These are phyloP conservation scores for Pichia sp. DNA, from an alignment of 1,139 yeast species.

Conservation along the genomic window DNA sequence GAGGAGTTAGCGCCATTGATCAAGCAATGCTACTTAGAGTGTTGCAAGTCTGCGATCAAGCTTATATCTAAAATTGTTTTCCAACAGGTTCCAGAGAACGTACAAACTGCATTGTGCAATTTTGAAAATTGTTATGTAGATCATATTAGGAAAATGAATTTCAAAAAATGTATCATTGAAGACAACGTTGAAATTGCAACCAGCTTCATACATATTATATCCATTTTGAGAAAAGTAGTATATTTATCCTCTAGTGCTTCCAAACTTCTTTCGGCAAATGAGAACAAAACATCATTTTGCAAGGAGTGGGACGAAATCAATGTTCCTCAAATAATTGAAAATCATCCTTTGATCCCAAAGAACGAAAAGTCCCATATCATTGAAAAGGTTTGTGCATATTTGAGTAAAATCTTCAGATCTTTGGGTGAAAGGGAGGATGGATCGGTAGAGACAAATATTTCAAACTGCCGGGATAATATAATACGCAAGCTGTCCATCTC, in stretches of 20 bases:
- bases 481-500: slow-evolving; percentile 6
- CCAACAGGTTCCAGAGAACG: slow-evolving; percentile 56
- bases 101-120: slow-evolving; percentile 46
- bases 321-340: slow-evolving; percentile 3
- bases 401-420: neutral
- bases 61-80: slow-evolving; percentile 64
- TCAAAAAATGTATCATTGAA: slow-evolving; percentile 48
- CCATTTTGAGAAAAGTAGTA: slow-evolving; percentile 37
- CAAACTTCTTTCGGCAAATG: slow-evolving; percentile 47
- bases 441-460: neutral
- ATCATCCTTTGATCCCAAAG: slow-evolving; percentile 1
- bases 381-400: neutral
- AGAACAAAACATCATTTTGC: slow-evolving; percentile 7
- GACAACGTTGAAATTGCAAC: slow-evolving; percentile 54
- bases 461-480: slow-evolving; percentile 1
- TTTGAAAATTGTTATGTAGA: slow-evolving; percentile 43
- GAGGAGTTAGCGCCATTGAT: slow-evolving; percentile 53
- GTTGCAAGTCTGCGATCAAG: slow-evolving; percentile 58
- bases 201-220: slow-evolving; percentile 53
- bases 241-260: slow-evolving; percentile 30
- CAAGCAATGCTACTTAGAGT: slow-evolving; percentile 55
- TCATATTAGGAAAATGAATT: slow-evolving; percentile 37
- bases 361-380: neutral
- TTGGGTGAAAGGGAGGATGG: neutral
- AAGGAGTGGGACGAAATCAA: slow-evolving; percentile 7